phyloP scores from a whole-genome alignment of 1,139 yeast species.

The Candida sanyaensis region DNA sequence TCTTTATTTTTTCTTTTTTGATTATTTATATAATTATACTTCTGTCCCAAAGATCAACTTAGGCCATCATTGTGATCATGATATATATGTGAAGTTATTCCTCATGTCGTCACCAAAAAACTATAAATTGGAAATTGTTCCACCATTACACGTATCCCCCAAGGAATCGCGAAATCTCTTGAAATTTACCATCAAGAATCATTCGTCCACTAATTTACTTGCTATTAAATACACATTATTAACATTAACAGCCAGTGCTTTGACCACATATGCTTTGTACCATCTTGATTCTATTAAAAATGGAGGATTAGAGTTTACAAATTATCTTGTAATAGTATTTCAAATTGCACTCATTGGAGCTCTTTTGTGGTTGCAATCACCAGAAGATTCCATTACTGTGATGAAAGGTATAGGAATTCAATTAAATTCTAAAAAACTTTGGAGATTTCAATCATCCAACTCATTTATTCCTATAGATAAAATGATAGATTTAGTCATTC shows the following conservation, averaged over 20 bases:
- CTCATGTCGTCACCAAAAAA: conserved; percentile 35
- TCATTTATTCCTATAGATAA: conserved; percentile 53
- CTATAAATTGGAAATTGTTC: conserved; percentile 30
- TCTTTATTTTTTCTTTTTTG: neutral
- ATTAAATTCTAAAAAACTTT: conserved; percentile 25
- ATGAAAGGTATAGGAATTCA: conserved; percentile 44
- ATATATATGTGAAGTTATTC: conserved; percentile 12
- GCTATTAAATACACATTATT: conserved; percentile 4
- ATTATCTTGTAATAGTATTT: conserved; percentile 1
- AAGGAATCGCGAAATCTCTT: conserved; percentile 14
- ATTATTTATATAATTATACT: neutral
- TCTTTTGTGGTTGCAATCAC: conserved; percentile 23
- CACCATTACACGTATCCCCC: conserved; percentile 16
- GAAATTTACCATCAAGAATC: conserved; percentile 17
- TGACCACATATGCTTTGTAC: conserved; percentile 4
- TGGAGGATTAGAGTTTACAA: neutral
- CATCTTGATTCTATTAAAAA: neutral
- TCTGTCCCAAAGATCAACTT: neutral
- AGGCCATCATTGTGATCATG: conserved; percentile 6
- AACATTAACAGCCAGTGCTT: neutral
- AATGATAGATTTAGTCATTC: conserved; percentile 61
- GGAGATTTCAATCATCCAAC: conserved; percentile 28
- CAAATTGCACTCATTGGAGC: conserved; percentile 9
- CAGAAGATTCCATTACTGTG: conserved; percentile 34
- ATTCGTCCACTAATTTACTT: conserved; percentile 5